phyloP scores from a whole-genome alignment of 805 yeast genomes.

The Candida cerambycidarum region DNA sequence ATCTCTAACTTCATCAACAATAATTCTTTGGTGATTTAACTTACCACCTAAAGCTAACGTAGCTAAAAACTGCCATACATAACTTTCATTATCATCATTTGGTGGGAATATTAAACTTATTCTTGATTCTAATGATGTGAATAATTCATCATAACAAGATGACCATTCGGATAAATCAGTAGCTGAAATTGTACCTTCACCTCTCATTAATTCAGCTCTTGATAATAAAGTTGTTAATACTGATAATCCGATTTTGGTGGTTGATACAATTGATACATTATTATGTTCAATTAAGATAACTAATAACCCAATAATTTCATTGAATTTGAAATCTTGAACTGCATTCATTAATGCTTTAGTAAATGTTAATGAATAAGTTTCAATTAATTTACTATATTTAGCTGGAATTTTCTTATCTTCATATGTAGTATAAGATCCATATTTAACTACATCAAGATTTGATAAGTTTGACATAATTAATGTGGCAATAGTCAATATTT shows the following conservation, averaged over 20 bases:
- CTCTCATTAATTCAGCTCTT: constrained; percentile 87
- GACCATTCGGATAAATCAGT: constrained; percentile 71
- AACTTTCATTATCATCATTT: constrained; percentile 45
- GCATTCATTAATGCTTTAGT: constrained; percentile 82
- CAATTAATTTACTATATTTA: constrained; percentile 58
- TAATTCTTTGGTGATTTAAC: constrained; percentile 84
- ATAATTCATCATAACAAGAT: constrained; percentile 75
- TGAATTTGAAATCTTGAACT: constrained; percentile 76
- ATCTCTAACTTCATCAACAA: constrained; percentile 91
- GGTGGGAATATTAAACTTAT: constrained; percentile 83
- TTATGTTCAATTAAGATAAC: constrained; percentile 69
- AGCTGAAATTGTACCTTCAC: constrained; percentile 63
- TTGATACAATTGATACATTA: constrained; percentile 64
- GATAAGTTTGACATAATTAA: constrained; percentile 78
- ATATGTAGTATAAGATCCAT: constrained; percentile 76
- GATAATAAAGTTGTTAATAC: constrained; percentile 87
- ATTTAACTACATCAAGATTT: constrained; percentile 70
- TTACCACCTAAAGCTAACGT: constrained; percentile 90
- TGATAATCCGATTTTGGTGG: constrained; percentile 80
- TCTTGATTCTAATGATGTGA: constrained; percentile 75
- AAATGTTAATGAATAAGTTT: constrained; percentile 75
- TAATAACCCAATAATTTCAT: constrained; percentile 74
- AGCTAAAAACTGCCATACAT: constrained; percentile 96
- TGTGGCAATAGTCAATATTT: constrained; percentile 73
- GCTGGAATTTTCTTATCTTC: constrained; percentile 50